Evolutionary conservation across 768 basidiomycete genomes (phyloP), one percentile per base, ranked within the genome.

Genomic region (Lactifluus subvellereus): DNA sequence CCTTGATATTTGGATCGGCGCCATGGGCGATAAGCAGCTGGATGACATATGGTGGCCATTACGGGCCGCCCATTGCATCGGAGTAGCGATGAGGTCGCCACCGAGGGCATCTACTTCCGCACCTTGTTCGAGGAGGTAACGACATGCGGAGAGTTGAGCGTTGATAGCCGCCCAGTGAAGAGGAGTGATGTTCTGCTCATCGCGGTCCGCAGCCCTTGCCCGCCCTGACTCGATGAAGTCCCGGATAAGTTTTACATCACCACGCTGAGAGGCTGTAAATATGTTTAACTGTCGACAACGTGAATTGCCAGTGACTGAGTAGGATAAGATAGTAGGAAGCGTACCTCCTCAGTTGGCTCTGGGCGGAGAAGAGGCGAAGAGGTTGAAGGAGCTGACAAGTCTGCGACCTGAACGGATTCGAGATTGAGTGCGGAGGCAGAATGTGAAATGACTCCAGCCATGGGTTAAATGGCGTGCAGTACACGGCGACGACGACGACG

Each of bases 121-220:
- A 27, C 95, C 96, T 69, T 92, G 86, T 66, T 94, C 91, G 40
- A 99, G 78, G 18, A 99, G 79, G 67, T 87, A 90, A 38, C 88
- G 83, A 74, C 93, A 96, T 30, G 89, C 87, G 1, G 85, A 80
- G n/a, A 96, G 78, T 71, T 98, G 94, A 3, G 94, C 94, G 70
- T 98, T 98, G 71, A 98, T 98, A 1, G 95, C 88, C 9, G 97
- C 95, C 97, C 97, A 99, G 72, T 99, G 97, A 1, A 99, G 82
- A 1, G 97, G 89, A 0, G 95, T 96, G 65, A 98, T 91, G 68
- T 95, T 94, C 73, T 96, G 89, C 33, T 82, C 80, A 75, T 98
- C 96, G 52, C 88, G 79, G 74, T 92, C 91, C 14, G 85, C 86
- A 20, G 86, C 88, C 7, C 75, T 79, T 22, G 88, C 88, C 63